These are phyloP conservation scores for Colletotrichum sp. DNA, from an alignment of 2,329 filamentous ascomycete genomes.

Conservation along the genomic window DNA sequence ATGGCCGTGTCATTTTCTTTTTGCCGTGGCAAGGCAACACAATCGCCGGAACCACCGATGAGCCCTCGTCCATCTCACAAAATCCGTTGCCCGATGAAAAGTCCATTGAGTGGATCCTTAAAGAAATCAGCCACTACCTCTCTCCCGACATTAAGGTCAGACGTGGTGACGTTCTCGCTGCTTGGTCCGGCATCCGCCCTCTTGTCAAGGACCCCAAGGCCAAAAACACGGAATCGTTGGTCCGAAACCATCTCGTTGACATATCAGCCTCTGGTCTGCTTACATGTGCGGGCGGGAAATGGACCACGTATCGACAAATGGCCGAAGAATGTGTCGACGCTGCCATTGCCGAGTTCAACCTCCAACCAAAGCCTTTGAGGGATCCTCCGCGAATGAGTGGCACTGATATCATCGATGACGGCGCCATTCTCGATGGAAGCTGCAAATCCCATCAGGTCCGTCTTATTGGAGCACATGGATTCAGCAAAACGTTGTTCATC, in stretches of 20 bases:
- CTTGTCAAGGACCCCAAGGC: conserved; percentile 87
- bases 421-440: conserved; percentile 65
- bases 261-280: conserved; percentile 80
- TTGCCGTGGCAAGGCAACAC: conserved; percentile 93
- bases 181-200: conserved; percentile 88
- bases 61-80: conserved; percentile 72
- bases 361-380: conserved; percentile 61
- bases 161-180: conserved; percentile 85
- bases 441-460: conserved; percentile 87
- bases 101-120: conserved; percentile 87
- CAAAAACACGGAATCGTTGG: conserved; percentile 84
- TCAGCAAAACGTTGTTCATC: conserved; percentile 90
- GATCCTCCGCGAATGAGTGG: conserved; percentile 72
- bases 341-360: conserved; percentile 71
- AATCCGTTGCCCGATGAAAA: conserved; percentile 82
- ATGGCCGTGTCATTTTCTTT: conserved; percentile 92
- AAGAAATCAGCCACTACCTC: conserved; percentile 82
- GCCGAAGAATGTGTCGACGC: conserved; percentile 88
- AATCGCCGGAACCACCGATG: conserved; percentile 87
- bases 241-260: conserved; percentile 85
- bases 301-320: conserved; percentile 95
- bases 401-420: conserved; percentile 73
- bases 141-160: conserved; percentile 85
- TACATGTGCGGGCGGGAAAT: conserved; percentile 88
- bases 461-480: conserved; percentile 84